phyloP scores from a whole-genome alignment of 768 basidiomycete genomes.

The Leccinum sublutescens region DNA sequence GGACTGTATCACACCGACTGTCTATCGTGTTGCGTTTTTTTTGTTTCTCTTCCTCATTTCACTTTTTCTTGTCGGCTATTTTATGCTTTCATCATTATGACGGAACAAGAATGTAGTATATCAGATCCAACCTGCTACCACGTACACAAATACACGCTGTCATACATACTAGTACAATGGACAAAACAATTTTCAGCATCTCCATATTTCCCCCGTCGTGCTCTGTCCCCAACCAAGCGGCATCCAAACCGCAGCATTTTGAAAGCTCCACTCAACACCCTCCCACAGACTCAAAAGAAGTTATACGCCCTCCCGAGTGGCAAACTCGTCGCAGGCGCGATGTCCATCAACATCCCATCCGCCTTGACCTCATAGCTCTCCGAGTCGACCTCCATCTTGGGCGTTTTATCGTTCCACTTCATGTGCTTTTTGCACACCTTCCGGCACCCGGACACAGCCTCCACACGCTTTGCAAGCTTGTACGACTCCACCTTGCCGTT shows the following conservation, averaged over 20 bases:
- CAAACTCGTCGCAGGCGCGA: slow-evolving; percentile 67
- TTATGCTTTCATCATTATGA: slow-evolving; percentile 24
- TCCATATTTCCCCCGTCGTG: not conserved
- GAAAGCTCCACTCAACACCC: slow-evolving; percentile 10
- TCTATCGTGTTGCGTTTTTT: not conserved
- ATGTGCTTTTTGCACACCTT: slow-evolving; percentile 80
- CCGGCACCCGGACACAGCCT: slow-evolving; percentile 77
- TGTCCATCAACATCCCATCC: slow-evolving; percentile 73
- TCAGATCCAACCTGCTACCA: not conserved
- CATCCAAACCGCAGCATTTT: not conserved
- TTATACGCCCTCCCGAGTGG: slow-evolving; percentile 77
- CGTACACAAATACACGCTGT: not conserved
- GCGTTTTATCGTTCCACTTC: slow-evolving; percentile 87
- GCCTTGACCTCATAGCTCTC: slow-evolving; percentile 86
- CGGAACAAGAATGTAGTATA: slow-evolving; percentile 16
- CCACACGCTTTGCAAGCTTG: slow-evolving; percentile 64
- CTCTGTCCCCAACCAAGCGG: not conserved
- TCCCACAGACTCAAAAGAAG: slow-evolving; percentile 54
- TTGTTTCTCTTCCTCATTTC: not conserved
- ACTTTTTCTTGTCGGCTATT: slow-evolving; percentile 11
- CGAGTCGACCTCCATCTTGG: slow-evolving; percentile 86
- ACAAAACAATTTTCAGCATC: not conserved
- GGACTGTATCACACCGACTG: not conserved
- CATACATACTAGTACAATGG: slow-evolving; percentile 7
- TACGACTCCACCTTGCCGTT: slow-evolving; percentile 62